phyloP scores from a whole-genome alignment of 306 rosid species.

The Prunus mume region DNA sequence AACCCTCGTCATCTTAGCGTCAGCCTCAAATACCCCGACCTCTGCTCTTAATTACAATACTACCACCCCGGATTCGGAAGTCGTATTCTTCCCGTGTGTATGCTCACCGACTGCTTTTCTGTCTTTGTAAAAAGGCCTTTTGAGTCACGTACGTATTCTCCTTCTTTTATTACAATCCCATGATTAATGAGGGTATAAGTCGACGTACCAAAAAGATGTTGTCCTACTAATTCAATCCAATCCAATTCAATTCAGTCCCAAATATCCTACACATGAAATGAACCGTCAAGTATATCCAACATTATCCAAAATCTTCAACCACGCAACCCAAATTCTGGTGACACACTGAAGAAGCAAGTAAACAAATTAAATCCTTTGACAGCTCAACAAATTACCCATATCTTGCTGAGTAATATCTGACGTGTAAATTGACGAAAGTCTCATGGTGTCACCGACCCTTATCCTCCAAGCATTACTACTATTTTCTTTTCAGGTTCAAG shows the following conservation, averaged over 20 bases:
- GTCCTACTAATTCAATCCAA: conserved; percentile 11
- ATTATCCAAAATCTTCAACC: too few relatives aligned
- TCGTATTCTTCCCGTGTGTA: not conserved
- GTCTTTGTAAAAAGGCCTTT: conserved; percentile 26
- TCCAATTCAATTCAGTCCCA: conserved; percentile 7
- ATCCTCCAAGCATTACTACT: conserved; percentile 3
- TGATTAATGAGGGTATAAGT: not conserved
- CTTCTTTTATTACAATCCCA: conserved; percentile 5
- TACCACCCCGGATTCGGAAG: not conserved
- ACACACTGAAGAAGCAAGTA: not conserved
- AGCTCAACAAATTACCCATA: not conserved
- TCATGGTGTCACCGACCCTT: conserved; percentile 17
- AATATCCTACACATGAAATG: not conserved
- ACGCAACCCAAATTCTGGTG: not conserved
- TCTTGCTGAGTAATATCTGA: conserved; percentile 20
- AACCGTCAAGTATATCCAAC: not conserved
- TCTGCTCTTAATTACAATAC: not conserved
- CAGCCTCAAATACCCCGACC: not conserved
- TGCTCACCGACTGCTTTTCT: not conserved
- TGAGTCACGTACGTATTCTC: conserved; percentile 37
- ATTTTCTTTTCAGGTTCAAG: not conserved
- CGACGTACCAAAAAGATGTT: conserved; percentile 17
- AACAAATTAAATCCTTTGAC: not conserved
- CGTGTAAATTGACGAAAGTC: conserved; percentile 22
- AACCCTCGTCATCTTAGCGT: not conserved